A percentile compares a stretch with the other conserved stretches of the same genome.
phyloP scores from a whole-genome alignment of 345 rosid genomes.

The Eucalyptus melliodora region DNA sequence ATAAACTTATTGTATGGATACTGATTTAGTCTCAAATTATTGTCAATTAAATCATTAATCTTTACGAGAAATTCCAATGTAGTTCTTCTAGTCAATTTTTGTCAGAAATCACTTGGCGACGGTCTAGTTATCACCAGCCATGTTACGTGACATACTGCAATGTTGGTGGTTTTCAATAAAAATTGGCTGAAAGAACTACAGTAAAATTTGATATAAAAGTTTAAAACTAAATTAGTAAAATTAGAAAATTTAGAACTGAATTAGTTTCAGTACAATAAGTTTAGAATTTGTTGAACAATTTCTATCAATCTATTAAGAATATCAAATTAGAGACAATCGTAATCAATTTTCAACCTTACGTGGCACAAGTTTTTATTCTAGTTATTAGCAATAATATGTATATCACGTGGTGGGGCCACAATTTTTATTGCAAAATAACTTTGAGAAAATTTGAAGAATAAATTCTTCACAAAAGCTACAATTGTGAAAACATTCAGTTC shows the following conservation, averaged over 20 bases:
- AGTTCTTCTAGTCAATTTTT: not conserved
- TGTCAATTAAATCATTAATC: not conserved
- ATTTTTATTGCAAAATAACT: not conserved
- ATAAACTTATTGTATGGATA: not conserved
- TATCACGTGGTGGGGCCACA: not conserved
- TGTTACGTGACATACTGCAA: not conserved
- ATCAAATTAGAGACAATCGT: not conserved
- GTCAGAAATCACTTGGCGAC: rapidly evolving
- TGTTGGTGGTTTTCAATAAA: rapidly evolving
- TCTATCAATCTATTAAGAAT: not conserved
- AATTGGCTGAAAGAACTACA: not conserved
- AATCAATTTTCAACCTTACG: not conserved
- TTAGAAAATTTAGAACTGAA: not conserved
- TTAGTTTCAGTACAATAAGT: rapidly evolving
- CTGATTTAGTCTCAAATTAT: not conserved
- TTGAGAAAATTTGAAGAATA: not conserved
- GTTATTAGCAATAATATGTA: not conserved
- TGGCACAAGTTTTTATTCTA: not conserved
- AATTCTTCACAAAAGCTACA: not conserved
- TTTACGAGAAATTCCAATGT: not conserved
- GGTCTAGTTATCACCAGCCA: rapidly evolving
- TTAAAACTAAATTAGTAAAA: not conserved
- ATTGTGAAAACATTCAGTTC: not conserved
- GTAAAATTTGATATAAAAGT: not conserved
- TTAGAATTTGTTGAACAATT: not conserved